These are phyloP conservation scores for Blyttiomyces sp. DNA, from an alignment of 371 early-diverging fungal species.

Conservation along the genomic window DNA sequence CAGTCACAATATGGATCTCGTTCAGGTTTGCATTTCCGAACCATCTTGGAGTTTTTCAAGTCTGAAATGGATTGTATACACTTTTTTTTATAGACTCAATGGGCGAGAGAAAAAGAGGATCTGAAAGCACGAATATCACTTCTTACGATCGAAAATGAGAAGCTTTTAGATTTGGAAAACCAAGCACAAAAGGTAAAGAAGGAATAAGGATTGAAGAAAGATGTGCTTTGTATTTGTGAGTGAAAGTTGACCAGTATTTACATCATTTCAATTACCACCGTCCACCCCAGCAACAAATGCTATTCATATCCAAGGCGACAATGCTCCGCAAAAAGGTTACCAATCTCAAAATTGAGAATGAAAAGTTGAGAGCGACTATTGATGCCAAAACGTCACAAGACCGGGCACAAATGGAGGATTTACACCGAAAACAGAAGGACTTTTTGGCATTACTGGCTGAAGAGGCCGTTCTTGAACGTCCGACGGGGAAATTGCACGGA, in stretches of 20 bases:
- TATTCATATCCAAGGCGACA: constrained; percentile 17
- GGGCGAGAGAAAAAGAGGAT: constrained; percentile 10
- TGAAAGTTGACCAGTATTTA: not conserved
- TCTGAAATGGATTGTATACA: not conserved
- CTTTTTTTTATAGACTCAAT: constrained; percentile 2
- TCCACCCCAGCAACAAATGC: constrained; percentile 1
- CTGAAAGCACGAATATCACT: constrained; percentile 3
- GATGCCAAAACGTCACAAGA: constrained; percentile 7
- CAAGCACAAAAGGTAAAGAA: constrained; percentile 4
- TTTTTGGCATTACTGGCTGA: constrained; percentile 19
- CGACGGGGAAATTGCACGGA: too few relatives aligned
- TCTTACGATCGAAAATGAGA: constrained; percentile 10
- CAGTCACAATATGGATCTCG: constrained; percentile 13
- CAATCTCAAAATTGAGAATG: constrained; percentile 9
- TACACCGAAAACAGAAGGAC: constrained; percentile 5
- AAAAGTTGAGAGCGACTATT: constrained; percentile 3
- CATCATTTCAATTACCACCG: not conserved
- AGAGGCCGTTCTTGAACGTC: too few relatives aligned
- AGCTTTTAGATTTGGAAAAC: constrained; percentile 7
- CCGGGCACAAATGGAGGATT: constrained; percentile 3
- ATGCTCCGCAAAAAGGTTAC: constrained; percentile 10
- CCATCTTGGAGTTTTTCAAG: not conserved
- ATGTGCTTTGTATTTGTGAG: not conserved
- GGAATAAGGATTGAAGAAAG: not conserved
- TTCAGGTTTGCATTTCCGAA: not conserved